Percentiles rank a stretch among this genome's conserved stretches.
Conservation (phyloP, 345 rosid species). For the Cochlearia excelsa region DNA sequence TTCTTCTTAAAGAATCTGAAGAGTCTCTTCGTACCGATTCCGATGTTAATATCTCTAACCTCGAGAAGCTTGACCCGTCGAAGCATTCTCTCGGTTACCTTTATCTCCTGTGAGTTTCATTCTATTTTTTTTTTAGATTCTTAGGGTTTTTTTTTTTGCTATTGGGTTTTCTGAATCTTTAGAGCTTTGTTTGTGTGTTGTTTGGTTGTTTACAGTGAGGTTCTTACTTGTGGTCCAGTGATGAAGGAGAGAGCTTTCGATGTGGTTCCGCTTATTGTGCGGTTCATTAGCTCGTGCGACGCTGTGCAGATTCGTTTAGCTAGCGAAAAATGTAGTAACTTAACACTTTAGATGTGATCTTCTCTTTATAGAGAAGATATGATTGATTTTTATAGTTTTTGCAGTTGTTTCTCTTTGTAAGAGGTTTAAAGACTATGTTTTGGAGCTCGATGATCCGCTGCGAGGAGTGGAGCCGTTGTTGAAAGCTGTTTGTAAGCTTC, state of each 20-base stretch:
- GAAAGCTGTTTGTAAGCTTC: conserved; percentile 69
- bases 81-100: no score
- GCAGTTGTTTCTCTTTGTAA: conserved; percentile 69
- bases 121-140: no score
- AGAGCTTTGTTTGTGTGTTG: background rate
- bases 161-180: background rate
- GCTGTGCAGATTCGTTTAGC: conserved; percentile 72
- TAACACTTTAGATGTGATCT: background rate
- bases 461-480: conserved; percentile 76
- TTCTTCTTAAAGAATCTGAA: no score
- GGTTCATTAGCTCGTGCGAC: conserved; percentile 62
- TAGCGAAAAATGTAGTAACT: conserved; percentile 63
- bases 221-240: background rate
- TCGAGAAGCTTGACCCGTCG: no score
- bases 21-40: no score
- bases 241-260: background rate
- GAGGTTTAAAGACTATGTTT: conserved; percentile 73
- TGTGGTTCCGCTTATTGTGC: conserved; percentile 43
- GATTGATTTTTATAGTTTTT: conserved; percentile 25
- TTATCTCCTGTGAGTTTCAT: no score
- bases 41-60: no score
- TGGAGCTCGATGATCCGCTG: conserved; percentile 56
- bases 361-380: conserved; percentile 8
- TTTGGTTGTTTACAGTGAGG: background rate
- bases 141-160: background rate